Conservation (phyloP, 73 alveolate genomes). For the Paramecium octaurelia region DNA sequence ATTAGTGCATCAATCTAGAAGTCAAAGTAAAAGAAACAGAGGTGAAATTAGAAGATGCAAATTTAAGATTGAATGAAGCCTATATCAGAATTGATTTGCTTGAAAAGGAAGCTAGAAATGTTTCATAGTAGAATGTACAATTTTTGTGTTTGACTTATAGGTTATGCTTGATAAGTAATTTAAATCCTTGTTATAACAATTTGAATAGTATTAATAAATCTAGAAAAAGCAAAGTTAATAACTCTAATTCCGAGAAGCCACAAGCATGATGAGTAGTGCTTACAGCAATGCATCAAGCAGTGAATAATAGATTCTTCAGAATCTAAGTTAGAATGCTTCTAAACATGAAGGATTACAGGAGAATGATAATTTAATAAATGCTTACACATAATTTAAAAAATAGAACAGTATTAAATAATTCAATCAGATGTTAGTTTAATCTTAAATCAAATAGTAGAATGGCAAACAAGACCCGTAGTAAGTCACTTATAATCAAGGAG, state of each 20-base stretch:
- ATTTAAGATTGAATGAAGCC: neutral
- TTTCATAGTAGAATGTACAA: neutral
- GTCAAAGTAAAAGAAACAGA: conserved; percentile 15
- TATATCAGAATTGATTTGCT: neutral
- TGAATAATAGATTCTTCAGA: neutral
- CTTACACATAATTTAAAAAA: neutral
- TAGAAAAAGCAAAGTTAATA: neutral
- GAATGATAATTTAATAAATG: neutral
- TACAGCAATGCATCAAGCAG: neutral
- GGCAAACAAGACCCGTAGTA: neutral
- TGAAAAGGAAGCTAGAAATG: neutral
- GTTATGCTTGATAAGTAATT: neutral
- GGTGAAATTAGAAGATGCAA: neutral
- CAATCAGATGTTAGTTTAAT: neutral
- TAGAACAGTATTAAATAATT: neutral
- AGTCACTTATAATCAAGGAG: neutral
- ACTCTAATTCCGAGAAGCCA: neutral
- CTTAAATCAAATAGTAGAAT: neutral
- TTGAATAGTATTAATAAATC: neutral
- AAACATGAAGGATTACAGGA: neutral
- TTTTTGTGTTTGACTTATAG: neutral
- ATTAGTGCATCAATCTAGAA: neutral
- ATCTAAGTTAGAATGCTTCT: neutral
- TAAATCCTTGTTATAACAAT: neutral
- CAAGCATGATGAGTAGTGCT: neutral